Evolutionary conservation across 2,329 filamentous ascomycete species (phyloP), one percentile per base, ranked within the genome.

Genomic region (Penicillium aurantiogriseum): DNA sequence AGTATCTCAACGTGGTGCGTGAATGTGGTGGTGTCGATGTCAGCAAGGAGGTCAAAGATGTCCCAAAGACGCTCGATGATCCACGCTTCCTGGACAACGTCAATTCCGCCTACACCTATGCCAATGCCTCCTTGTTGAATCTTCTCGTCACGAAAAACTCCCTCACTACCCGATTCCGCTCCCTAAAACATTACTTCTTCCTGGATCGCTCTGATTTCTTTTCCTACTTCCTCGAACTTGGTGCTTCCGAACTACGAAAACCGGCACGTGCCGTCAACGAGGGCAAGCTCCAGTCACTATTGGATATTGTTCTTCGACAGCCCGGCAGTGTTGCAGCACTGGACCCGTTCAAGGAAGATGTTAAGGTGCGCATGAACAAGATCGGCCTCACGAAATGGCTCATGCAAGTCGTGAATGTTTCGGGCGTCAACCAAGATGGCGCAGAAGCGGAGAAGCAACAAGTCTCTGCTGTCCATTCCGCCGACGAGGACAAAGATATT

Each of bases 171-270:
- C 86, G 94, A 38, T 82, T 99, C 56, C 86, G 89, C 45, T 97
- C 93, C 15, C 81, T 99, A 39, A 99, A 99, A 74, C 94, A 99
- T 76, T 99, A 99, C 79, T 99, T 97, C 80, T 99, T 99, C 81
- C 87, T 99, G 61, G 93, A 97, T 67, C 89, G 92, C 9, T 97
- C 94, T 35, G 94, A 99, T 74, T 99, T 96, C 79, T 97, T 99
- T 75, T 92, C 92, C 3, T 96, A 97, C 76, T 99, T 99, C 74
- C 86, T 99, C 58, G 94, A 99, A 71, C 86, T 99, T 21, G 88
- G 91, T 54, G 83, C 89, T 31, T 92, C 92, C 1, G 94, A 99
- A 76, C 82, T 99, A 57, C 89, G 91, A 68, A 97, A 97, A 72
- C 88, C 90, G 33, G 90, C 92, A 57, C 91, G 91, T 71, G 84